Evolutionary conservation across 495 filamentous ascomycete genomes (phyloP).

Genomic region (Xylaria grammica): DNA sequence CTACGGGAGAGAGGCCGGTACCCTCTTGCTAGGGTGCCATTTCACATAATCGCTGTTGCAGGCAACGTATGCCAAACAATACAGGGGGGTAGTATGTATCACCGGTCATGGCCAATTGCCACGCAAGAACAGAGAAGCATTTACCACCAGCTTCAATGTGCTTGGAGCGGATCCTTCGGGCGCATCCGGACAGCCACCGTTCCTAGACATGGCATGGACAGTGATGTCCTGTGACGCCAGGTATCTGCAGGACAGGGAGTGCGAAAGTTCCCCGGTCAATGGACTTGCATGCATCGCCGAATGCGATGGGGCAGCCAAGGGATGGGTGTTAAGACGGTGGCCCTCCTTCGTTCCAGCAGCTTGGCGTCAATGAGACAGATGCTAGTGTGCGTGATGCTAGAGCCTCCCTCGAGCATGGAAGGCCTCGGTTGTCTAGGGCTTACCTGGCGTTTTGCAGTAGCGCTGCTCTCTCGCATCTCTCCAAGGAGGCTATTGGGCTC

Average conservation of each 20-base stretch:
- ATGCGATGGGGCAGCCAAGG: constrained; percentile 1
- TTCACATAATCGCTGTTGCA: no score
- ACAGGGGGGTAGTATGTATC: neutral
- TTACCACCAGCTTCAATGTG: neutral
- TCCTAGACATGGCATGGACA: neutral
- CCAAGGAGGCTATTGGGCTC: neutral
- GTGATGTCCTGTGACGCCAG: constrained; percentile 19
- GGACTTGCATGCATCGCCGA: constrained; percentile 1
- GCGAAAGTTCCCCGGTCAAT: neutral
- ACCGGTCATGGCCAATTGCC: neutral
- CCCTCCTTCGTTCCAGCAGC: constrained; percentile 9
- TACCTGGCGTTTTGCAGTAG: constrained; percentile 2
- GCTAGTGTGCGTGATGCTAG: neutral
- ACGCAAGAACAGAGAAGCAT: neutral
- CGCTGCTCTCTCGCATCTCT: constrained; percentile 1
- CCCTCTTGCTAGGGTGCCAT: no score
- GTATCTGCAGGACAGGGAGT: constrained; percentile 16
- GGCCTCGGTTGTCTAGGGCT: constrained; percentile 7
- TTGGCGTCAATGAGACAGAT: constrained; percentile 7
- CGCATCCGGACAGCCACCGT: neutral
- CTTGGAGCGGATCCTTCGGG: neutral
- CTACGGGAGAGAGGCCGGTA: no score
- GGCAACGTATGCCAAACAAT: neutral
- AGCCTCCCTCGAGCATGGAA: constrained; percentile 1
- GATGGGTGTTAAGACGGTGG: constrained; percentile 10